A percentile compares a stretch with the other conserved stretches of the same genome.
These are phyloP conservation scores for Ogataea angusta DNA, from an alignment of 805 yeast genomes.

Conservation along the genomic window DNA sequence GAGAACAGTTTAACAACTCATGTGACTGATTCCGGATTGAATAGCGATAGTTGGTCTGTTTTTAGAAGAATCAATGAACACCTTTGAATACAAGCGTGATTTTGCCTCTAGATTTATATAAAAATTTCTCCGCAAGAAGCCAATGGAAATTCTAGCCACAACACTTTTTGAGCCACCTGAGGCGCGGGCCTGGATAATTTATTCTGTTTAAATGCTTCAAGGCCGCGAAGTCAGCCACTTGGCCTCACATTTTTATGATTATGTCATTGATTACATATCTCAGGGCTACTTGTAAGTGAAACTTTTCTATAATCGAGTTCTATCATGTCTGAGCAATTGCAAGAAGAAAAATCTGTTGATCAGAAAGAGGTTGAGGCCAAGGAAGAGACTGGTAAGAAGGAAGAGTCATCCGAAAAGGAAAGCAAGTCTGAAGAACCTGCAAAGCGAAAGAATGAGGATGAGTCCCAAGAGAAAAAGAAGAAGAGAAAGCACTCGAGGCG, in stretches of 20 bases:
- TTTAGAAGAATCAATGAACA: not conserved
- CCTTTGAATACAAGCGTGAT: not conserved
- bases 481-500: slow-evolving; percentile 24
- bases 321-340: slow-evolving; percentile 8
- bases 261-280: not conserved
- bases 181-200: slow-evolving; percentile 1
- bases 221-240: too few species aligned
- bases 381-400: slow-evolving; percentile 1
- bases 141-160: slow-evolving; percentile 5
- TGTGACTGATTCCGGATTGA: not conserved
- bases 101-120: not conserved
- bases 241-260: not conserved
- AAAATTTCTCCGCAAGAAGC: slow-evolving; percentile 11
- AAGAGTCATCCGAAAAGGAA: slow-evolving; percentile 1
- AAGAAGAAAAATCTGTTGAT: slow-evolving; percentile 3
- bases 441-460: slow-evolving; percentile 11
- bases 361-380: slow-evolving; percentile 1
- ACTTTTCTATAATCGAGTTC: slow-evolving; percentile 2
- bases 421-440: slow-evolving; percentile 2
- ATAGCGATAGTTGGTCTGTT: not conserved
- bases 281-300: not conserved
- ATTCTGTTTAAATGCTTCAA: not conserved
- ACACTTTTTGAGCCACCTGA: not conserved
- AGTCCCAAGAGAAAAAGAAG: slow-evolving; percentile 20
- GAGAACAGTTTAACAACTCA: not conserved